A percentile compares a stretch with the other conserved stretches of the same genome.
phyloP scores from a whole-genome alignment of 352 stramenopile species.

The Globisporangium emineosum region DNA sequence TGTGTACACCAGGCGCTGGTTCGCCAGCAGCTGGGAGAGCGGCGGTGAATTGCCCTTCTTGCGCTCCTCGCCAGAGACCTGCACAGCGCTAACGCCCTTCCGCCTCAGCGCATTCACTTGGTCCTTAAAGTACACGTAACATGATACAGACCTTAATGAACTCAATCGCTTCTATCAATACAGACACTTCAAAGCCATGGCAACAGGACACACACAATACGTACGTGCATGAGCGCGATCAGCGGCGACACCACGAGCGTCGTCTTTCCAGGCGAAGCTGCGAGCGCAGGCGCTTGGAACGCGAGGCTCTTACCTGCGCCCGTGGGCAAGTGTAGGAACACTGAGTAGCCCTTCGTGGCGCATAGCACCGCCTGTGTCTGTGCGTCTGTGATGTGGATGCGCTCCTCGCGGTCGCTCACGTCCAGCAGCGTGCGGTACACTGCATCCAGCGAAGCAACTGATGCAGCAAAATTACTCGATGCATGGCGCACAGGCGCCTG shows the following conservation, averaged over 20 bases:
- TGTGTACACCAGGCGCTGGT: conserved; percentile 68
- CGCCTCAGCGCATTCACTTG: conserved; percentile 64
- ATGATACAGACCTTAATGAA: too few relatives aligned
- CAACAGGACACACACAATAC: conserved; percentile 12
- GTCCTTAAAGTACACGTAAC: too few relatives aligned
- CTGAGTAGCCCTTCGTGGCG: conserved; percentile 47
- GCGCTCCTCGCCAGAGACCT: conserved; percentile 37
- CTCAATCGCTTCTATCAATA: neutral
- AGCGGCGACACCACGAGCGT: conserved; percentile 78
- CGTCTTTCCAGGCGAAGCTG: conserved; percentile 26
- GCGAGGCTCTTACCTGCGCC: conserved; percentile 79
- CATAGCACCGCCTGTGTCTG: conserved; percentile 43
- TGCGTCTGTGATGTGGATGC: conserved; percentile 31
- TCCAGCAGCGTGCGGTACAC: conserved; percentile 43
- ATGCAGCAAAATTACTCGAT: neutral
- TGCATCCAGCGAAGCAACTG: conserved; percentile 24
- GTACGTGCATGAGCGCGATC: conserved; percentile 72
- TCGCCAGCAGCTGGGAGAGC: conserved; percentile 34
- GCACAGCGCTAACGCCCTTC: conserved; percentile 47
- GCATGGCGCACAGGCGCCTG: neutral
- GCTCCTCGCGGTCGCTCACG: conserved; percentile 9
- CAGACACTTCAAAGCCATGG: neutral
- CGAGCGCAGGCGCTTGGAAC: conserved; percentile 70
- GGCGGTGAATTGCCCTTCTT: conserved; percentile 17
- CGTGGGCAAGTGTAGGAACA: conserved; percentile 76